Conservation (phyloP, 345 rosid genomes). For the Lenwebbia sp. region DNA sequence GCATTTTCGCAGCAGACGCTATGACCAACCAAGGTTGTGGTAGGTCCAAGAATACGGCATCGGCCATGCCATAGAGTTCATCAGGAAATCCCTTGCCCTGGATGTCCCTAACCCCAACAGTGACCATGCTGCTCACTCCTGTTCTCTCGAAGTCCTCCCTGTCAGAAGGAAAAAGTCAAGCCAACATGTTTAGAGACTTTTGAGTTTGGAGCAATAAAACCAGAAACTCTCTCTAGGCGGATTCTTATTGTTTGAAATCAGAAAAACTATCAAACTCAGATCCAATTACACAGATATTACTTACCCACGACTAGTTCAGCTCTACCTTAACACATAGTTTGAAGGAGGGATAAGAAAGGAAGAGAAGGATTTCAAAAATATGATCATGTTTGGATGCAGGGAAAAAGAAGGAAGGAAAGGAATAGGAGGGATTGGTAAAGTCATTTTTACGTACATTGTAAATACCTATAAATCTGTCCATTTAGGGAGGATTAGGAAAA, state of each 20-base stretch:
- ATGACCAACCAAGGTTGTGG: conserved; percentile 84
- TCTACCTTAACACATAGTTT: not conserved
- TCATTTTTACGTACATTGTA: not conserved
- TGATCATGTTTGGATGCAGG: not conserved
- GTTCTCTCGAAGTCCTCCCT: conserved; percentile 85
- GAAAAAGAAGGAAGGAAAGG: not conserved
- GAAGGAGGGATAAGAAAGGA: not conserved
- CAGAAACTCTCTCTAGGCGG: not conserved
- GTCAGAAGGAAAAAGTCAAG: conserved; percentile 1
- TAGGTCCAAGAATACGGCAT: conserved; percentile 68
- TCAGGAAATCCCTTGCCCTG: conserved; percentile 88
- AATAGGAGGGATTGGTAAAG: not conserved
- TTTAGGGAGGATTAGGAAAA: not conserved
- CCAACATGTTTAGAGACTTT: not conserved
- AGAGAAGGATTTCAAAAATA: not conserved
- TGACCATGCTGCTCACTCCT: conserved; percentile 57
- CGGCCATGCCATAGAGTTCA: conserved; percentile 45
- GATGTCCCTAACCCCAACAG: conserved; percentile 79
- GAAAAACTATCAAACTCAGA: not conserved
- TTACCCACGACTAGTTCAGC: not conserved
- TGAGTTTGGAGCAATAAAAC: not conserved
- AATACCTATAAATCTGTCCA: not conserved
- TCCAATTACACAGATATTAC: not conserved
- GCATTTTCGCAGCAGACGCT: conserved; percentile 75
- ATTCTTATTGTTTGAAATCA: not conserved